A percentile compares a stretch with the other conserved stretches of the same genome.
Evolutionary conservation across 1,284 basidiomycete genomes (phyloP).

Genomic region (Sutorius eximius): DNA sequence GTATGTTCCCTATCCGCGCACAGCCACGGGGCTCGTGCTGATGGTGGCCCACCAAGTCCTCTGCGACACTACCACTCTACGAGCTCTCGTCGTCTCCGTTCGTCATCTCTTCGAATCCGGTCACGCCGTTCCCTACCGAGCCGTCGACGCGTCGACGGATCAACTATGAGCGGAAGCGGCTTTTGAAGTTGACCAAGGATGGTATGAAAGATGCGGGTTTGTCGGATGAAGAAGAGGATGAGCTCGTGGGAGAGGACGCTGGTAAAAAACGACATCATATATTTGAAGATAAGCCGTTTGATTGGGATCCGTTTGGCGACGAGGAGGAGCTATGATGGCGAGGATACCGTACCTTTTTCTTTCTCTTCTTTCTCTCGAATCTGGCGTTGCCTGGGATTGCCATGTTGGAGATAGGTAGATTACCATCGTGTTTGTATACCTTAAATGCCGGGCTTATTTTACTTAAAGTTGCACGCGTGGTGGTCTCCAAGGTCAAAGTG

Average conservation of each 20-base stretch:
- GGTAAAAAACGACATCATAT: constrained; percentile 29
- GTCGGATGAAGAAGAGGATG: constrained; percentile 27
- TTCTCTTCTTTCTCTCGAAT: not conserved
- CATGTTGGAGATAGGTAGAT: not conserved
- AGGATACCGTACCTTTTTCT: not conserved
- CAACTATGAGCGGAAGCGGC: constrained; percentile 31
- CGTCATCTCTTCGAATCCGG: constrained; percentile 28
- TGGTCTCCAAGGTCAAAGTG: not conserved
- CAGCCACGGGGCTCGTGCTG: not conserved
- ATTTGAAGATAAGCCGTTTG: constrained; percentile 31
- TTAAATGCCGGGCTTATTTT: constrained; percentile 4
- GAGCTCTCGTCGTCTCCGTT: constrained; percentile 30
- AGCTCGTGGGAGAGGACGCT: constrained; percentile 12
- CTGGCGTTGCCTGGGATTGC: not conserved
- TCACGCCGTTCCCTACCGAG: constrained; percentile 34
- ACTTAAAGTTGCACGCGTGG: not conserved
- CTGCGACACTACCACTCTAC: constrained; percentile 31
- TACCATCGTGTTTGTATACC: constrained; percentile 12
- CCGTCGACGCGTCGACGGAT: constrained; percentile 31
- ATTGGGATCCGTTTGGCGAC: constrained; percentile 33
- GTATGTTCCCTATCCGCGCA: constrained; percentile 11
- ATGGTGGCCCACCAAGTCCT: constrained; percentile 22
- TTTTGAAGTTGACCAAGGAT: constrained; percentile 30
- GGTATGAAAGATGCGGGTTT: constrained; percentile 32
- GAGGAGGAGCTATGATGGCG: constrained; percentile 23